These are phyloP conservation scores for Endoconidiophora polonica DNA, from an alignment of 2,329 filamentous ascomycete genomes.

Conservation along the genomic window DNA sequence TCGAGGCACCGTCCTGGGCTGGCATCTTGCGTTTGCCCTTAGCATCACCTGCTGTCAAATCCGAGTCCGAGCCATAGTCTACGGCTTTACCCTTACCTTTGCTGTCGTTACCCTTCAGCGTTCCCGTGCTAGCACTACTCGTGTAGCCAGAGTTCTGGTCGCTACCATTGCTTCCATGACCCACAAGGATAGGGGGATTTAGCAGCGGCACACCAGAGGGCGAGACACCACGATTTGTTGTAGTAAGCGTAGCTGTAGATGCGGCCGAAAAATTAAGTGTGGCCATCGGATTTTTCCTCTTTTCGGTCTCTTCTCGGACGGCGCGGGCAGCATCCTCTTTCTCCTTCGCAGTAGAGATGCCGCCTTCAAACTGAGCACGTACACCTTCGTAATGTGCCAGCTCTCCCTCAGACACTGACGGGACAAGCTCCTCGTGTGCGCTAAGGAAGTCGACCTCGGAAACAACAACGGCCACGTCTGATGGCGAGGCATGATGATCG, in stretches of 20 bases:
- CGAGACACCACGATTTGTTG: slow-evolving; percentile 14
- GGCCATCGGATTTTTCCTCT: no score
- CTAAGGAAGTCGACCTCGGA: slow-evolving; percentile 73
- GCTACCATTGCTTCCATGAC: neutral
- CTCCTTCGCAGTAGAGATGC: slow-evolving; percentile 21
- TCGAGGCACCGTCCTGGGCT: neutral
- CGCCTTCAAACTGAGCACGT: slow-evolving; percentile 63
- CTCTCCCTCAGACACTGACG: slow-evolving; percentile 83
- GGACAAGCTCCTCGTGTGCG: slow-evolving; percentile 76
- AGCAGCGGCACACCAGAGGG: slow-evolving; percentile 15
- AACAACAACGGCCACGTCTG: slow-evolving; percentile 76
- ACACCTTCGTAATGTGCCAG: slow-evolving; percentile 81
- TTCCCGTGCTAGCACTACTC: slow-evolving; percentile 9
- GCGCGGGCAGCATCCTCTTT: slow-evolving; percentile 22
- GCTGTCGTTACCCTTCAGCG: slow-evolving; percentile 12
- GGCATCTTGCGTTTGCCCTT: slow-evolving; percentile 38
- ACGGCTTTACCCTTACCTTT: slow-evolving; percentile 1
- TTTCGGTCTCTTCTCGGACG: slow-evolving; percentile 16
- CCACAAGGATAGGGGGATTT: neutral
- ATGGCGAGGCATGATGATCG: slow-evolving; percentile 69
- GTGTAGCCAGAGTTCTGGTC: slow-evolving; percentile 5
- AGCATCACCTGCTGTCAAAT: slow-evolving; percentile 21
- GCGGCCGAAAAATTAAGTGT: no score
- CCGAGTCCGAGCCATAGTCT: slow-evolving; percentile 11
- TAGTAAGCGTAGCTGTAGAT: no score